Percentiles rank a stretch among this genome's conserved stretches.
Evolutionary conservation across 257 asterid genomes (phyloP).

Genomic region (Ophiorrhiza pumila): DNA sequence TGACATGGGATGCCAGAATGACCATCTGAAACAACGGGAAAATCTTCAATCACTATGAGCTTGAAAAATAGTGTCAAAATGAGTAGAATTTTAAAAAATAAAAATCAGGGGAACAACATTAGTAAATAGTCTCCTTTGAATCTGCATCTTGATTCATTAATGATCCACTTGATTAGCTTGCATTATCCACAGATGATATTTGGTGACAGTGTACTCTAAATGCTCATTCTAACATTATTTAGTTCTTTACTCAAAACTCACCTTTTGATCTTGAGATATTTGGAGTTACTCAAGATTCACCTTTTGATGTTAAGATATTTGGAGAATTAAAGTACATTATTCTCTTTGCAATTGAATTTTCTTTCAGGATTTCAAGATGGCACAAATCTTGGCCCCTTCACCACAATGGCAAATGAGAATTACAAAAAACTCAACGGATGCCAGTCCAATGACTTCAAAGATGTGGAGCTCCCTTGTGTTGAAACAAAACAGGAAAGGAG

Average conservation of each 20-base stretch:
- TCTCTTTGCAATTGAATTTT: conserved; percentile 14
- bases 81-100: neutral
- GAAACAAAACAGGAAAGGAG: conserved; percentile 61
- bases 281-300: neutral
- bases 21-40: neutral
- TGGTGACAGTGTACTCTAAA: neutral
- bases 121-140: neutral
- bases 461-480: conserved; percentile 68
- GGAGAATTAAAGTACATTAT: conserved; percentile 1
- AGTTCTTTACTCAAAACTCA: neutral
- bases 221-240: neutral
- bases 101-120: neutral
- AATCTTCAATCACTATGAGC: neutral
- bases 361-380: conserved; percentile 55
- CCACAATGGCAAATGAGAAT: conserved; percentile 93
- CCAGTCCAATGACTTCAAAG: conserved; percentile 57
- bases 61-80: no score
- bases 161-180: neutral
- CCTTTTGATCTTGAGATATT: neutral
- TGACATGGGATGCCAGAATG: neutral
- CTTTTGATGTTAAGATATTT: neutral
- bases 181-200: no score
- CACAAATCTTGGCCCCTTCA: conserved; percentile 91
- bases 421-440: conserved; percentile 51
- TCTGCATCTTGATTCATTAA: neutral